Percentiles rank a stretch among this genome's conserved stretches.
Conservation (phyloP, 768 basidiomycete genomes). For the Psilocybe cubensis region DNA sequence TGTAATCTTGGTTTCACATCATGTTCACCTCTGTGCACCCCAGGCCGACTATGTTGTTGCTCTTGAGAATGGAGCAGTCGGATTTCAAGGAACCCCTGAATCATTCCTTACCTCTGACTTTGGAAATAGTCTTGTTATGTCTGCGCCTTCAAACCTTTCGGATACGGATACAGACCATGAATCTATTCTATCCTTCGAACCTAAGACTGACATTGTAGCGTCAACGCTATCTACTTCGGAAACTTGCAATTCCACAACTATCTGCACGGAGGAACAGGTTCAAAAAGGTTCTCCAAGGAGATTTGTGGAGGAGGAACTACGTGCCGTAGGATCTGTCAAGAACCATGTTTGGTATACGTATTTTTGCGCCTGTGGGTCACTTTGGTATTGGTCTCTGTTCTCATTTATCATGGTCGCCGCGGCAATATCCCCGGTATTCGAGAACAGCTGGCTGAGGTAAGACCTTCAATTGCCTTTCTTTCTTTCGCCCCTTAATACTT, state of each 20-base stretch:
- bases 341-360: background rate
- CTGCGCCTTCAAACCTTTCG: background rate
- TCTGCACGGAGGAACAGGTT: conserved; percentile 18
- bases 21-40: conserved; percentile 84
- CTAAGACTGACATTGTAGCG: too few relatives aligned
- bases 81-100: conserved; percentile 61
- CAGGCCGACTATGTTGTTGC: conserved; percentile 84
- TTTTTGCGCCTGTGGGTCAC: background rate
- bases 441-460: background rate
- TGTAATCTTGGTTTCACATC: conserved; percentile 91
- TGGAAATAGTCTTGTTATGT: background rate
- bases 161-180: background rate
- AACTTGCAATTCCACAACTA: conserved; percentile 37
- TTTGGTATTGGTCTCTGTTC: background rate
- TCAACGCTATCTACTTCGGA: conserved; percentile 22
- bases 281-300: conserved; percentile 23
- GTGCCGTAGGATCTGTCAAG: background rate
- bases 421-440: background rate
- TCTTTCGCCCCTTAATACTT: background rate
- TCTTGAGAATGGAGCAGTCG: conserved; percentile 76
- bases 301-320: background rate
- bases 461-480: background rate
- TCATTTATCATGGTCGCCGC: background rate
- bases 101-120: conserved; percentile 16
- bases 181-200: too few relatives aligned